phyloP scores from a whole-genome alignment of 257 asterid species.

The Nemophila menziesii region DNA sequence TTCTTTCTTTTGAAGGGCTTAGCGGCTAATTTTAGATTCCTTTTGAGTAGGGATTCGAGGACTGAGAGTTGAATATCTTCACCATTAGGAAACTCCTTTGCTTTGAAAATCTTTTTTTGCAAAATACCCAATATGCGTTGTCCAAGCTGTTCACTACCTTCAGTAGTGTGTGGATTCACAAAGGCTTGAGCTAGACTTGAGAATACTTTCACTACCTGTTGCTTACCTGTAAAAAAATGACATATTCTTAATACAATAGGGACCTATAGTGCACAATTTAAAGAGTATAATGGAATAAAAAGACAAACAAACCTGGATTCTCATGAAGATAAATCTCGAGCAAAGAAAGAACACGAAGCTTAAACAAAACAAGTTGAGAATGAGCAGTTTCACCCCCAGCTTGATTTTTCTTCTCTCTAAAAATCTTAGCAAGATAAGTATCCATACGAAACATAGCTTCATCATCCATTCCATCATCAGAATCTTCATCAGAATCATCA shows the following conservation, averaged over 20 bases:
- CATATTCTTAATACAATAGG: slow-evolving; percentile 7
- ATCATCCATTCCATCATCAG: slow-evolving; percentile 91
- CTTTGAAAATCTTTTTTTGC: slow-evolving; percentile 85
- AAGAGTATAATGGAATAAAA: slow-evolving; percentile 5
- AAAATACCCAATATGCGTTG: slow-evolving; percentile 92
- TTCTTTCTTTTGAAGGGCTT: slow-evolving; percentile 81
- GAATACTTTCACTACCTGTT: slow-evolving; percentile 61
- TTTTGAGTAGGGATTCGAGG: slow-evolving; percentile 68
- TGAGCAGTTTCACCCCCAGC: slow-evolving; percentile 91
- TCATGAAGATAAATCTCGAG: slow-evolving; percentile 89
- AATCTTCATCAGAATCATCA: slow-evolving; percentile 72
- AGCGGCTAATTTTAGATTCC: slow-evolving; percentile 74
- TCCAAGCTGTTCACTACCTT: slow-evolving; percentile 93
- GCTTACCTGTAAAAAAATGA: slow-evolving; percentile 51
- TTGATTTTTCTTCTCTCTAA: slow-evolving; percentile 66
- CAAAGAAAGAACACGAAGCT: slow-evolving; percentile 87
- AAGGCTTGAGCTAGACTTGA: slow-evolving; percentile 75
- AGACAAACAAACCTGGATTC: slow-evolving; percentile 79
- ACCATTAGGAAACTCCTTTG: slow-evolving; percentile 75
- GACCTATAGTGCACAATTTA: neutral
- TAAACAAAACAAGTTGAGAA: slow-evolving; percentile 92
- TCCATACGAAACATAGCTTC: slow-evolving; percentile 95
- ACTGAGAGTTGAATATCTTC: slow-evolving; percentile 46
- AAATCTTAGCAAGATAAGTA: slow-evolving; percentile 48
- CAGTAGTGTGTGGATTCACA: slow-evolving; percentile 67